These are phyloP conservation scores for Tremella fuciformis DNA, from an alignment of 768 basidiomycete genomes.

Conservation along the genomic window DNA sequence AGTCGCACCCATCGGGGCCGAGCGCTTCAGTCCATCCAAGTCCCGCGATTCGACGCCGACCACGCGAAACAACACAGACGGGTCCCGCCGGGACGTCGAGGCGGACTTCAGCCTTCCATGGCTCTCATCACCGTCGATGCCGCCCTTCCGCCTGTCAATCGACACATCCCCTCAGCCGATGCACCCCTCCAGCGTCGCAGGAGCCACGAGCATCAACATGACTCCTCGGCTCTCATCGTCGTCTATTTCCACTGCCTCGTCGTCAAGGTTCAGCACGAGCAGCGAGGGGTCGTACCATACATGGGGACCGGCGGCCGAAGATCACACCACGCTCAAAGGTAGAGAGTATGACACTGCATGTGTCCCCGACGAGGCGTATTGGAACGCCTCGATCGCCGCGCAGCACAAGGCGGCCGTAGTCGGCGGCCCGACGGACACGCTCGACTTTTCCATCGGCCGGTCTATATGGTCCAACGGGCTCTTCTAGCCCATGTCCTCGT, in stretches of 20 bases:
- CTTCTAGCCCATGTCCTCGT: background rate
- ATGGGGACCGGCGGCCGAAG: background rate
- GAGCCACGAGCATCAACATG: background rate
- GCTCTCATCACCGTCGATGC: background rate
- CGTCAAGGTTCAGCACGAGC: background rate
- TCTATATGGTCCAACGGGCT: constrained; percentile 6
- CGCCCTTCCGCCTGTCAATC: background rate
- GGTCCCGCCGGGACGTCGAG: no score
- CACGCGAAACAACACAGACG: background rate
- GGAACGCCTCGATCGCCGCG: constrained; percentile 1
- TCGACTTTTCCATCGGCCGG: constrained; percentile 9
- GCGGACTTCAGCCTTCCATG: background rate
- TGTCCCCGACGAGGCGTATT: background rate
- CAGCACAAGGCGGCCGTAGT: background rate
- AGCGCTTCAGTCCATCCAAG: constrained; percentile 1
- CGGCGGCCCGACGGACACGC: background rate
- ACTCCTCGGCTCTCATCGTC: background rate
- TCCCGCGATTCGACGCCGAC: background rate
- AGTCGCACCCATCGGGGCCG: background rate
- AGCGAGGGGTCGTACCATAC: background rate
- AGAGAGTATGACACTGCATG: background rate
- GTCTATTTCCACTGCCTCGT: constrained; percentile 2
- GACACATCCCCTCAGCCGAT: background rate
- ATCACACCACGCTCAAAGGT: background rate
- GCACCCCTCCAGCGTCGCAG: background rate